Conservation (phyloP, 768 basidiomycete genomes). For the Lentinula sp. region DNA sequence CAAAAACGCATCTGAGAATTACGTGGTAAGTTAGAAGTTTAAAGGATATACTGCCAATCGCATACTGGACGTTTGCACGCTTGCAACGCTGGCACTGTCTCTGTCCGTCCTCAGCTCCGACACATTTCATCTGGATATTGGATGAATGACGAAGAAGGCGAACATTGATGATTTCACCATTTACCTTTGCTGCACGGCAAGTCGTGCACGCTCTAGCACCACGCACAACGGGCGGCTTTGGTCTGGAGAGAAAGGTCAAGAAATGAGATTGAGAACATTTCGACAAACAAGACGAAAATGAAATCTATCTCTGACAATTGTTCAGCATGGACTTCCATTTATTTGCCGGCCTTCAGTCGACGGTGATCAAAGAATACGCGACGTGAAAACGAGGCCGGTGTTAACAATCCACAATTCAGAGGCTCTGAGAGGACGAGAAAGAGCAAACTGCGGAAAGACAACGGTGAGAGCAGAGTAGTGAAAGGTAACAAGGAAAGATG, state of each 20-base stretch:
- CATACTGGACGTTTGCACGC: slow-evolving; percentile 71
- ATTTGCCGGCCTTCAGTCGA: neutral
- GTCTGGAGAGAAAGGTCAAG: slow-evolving; percentile 20
- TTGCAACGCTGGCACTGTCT: slow-evolving; percentile 81
- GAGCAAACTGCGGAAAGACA: neutral
- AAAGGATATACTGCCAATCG: slow-evolving; percentile 13
- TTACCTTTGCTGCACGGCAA: slow-evolving; percentile 78
- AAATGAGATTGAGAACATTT: slow-evolving; percentile 15
- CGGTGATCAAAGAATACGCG: slow-evolving; percentile 3
- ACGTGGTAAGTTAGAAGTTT: slow-evolving; percentile 11
- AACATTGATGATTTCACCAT: slow-evolving; percentile 7
- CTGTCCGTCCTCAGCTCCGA: slow-evolving; percentile 80
- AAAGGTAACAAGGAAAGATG: neutral
- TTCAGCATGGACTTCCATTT: slow-evolving; percentile 2
- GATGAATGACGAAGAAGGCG: slow-evolving; percentile 1
- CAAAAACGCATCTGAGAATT: slow-evolving; percentile 64
- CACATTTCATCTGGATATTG: slow-evolving; percentile 76
- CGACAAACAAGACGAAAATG: neutral
- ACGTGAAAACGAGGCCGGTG: neutral
- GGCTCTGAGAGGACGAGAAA: neutral
- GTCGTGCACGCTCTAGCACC: slow-evolving; percentile 74
- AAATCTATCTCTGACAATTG: neutral
- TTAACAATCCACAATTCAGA: neutral
- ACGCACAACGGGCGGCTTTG: slow-evolving; percentile 44
- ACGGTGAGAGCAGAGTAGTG: neutral